Percentiles rank a stretch among this genome's conserved stretches.
These are phyloP conservation scores for Xylaria palmicola DNA, from an alignment of 495 filamentous ascomycete genomes.

Conservation along the genomic window DNA sequence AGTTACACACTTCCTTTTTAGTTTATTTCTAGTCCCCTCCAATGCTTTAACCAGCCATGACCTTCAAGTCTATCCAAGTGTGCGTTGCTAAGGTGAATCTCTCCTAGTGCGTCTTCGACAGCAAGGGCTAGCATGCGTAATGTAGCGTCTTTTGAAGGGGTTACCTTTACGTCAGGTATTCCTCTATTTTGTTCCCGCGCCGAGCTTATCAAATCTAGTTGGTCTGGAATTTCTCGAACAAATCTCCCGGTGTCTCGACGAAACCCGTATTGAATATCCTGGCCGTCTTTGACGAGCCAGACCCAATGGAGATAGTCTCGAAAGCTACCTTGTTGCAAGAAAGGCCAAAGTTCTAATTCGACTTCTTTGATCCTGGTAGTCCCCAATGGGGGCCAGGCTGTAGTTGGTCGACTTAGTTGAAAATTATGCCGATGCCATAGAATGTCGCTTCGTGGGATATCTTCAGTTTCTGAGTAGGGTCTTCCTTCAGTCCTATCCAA, in stretches of 20 bases:
- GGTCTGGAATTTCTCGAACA: background rate
- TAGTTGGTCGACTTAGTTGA: background rate
- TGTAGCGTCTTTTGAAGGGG: slow-evolving; percentile 12
- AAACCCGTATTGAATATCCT: slow-evolving; percentile 4
- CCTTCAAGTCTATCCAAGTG: background rate
- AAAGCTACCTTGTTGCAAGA: background rate
- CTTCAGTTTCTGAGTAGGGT: background rate
- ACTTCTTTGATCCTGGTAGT: background rate
- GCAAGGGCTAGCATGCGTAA: background rate
- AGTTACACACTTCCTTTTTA: too few species aligned
- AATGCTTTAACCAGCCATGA: slow-evolving; percentile 1
- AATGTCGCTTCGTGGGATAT: background rate
- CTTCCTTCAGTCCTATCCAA: slow-evolving; percentile 2
- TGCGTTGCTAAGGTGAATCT: background rate
- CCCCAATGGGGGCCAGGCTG: slow-evolving; percentile 6
- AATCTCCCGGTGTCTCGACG: slow-evolving; percentile 1
- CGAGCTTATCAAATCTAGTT: background rate
- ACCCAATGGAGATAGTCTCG: slow-evolving; percentile 1
- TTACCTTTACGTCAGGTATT: background rate
- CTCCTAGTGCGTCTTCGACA: slow-evolving; percentile 5
- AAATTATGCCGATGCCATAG: background rate
- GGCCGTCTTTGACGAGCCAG: background rate
- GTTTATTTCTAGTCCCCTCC: slow-evolving; percentile 6
- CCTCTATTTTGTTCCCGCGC: background rate
- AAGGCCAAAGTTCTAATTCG: slow-evolving; percentile 17